Evolutionary conservation across 1,139 yeast species (phyloP), one percentile per base, ranked within the genome.

Genomic region (Debaryomyces coudertii): DNA sequence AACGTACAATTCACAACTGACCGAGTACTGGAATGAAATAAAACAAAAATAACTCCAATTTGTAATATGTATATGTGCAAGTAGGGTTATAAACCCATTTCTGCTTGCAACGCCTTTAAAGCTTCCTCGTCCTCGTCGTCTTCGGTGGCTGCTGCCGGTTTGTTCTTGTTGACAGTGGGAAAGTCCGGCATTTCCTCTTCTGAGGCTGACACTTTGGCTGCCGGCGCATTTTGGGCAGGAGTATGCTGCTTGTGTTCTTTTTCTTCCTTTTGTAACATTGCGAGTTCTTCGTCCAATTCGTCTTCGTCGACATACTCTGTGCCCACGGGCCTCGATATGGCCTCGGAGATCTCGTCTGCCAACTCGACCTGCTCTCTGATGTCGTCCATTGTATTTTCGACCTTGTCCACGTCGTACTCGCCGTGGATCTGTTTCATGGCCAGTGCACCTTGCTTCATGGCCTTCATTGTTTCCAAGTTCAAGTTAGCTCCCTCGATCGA

Each of bases 381-480:
- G 55, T 92, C 97, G 65, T 93, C 99, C 98, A 93, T 93, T n/a
- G 98, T 92, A 58, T 86, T 89, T 65, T 93, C 99, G 40, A 93
- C 97, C 73, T 90, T 92, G 68, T 93, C 99, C 47, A 93, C 90
- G 66, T 92, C 87, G 76, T 93, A 85, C 60, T 92, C 96, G 52
- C 92, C 93, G 66, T 93, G 98, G 61, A 93, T 93, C 61, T 87
- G 89, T 68, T 92, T 90, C 96, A 93, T 90, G 42, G 98, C 99
- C 61, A 79, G 80, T 8, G 99, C 96, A 53, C 98, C 98, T 68
- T 90, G 96, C 69, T 92, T 87, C 98, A 93, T 93, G 46, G 97
- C 97, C 79, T 89, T 89, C 96, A 95, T 88, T 31, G 99, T 93
- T 73, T 95, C 99, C 69, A 88, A 77, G 75, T 93, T 93, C 82